A percentile compares a stretch with the other conserved stretches of the same genome.
phyloP scores from a whole-genome alignment of 2,329 filamentous ascomycete genomes.

The Neonectria punicea region DNA sequence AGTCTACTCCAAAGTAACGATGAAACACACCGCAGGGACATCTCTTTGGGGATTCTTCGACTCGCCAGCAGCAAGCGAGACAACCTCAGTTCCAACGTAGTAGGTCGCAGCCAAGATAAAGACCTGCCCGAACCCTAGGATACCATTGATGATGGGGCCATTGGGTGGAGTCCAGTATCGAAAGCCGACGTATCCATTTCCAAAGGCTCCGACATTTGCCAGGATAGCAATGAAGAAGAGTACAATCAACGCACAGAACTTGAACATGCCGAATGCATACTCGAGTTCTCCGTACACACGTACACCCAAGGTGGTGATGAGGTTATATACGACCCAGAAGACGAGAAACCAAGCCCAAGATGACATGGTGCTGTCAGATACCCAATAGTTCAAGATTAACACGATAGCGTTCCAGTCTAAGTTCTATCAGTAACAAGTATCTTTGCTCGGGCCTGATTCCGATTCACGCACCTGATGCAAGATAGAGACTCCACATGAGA shows the following conservation, averaged over 20 bases:
- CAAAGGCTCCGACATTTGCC: slow-evolving; percentile 6
- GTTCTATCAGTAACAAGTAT: neutral
- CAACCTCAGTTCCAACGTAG: slow-evolving; percentile 8
- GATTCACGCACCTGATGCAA: neutral
- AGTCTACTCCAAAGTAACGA: neutral
- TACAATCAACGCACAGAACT: neutral
- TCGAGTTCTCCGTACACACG: slow-evolving; percentile 2
- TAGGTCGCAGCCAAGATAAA: slow-evolving; percentile 5
- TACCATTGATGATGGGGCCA: slow-evolving; percentile 9
- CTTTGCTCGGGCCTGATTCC: neutral
- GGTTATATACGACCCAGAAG: neutral
- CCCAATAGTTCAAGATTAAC: slow-evolving; percentile 3
- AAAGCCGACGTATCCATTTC: slow-evolving; percentile 11
- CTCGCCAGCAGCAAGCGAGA: slow-evolving; percentile 5
- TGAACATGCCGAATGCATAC: slow-evolving; percentile 4
- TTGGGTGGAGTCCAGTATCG: slow-evolving; percentile 7
- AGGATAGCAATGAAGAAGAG: slow-evolving; percentile 4
- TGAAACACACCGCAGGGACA: neutral
- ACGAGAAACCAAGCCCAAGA: neutral
- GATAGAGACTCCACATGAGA: slow-evolving; percentile 11
- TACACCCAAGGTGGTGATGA: slow-evolving; percentile 2
- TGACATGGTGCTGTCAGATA: slow-evolving; percentile 1
- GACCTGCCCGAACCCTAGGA: slow-evolving; percentile 2
- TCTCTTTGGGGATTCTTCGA: slow-evolving; percentile 8
- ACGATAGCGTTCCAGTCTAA: slow-evolving; percentile 3